phyloP scores from a whole-genome alignment of 2,329 filamentous ascomycete genomes.

The Ophiostoma ulmi region DNA sequence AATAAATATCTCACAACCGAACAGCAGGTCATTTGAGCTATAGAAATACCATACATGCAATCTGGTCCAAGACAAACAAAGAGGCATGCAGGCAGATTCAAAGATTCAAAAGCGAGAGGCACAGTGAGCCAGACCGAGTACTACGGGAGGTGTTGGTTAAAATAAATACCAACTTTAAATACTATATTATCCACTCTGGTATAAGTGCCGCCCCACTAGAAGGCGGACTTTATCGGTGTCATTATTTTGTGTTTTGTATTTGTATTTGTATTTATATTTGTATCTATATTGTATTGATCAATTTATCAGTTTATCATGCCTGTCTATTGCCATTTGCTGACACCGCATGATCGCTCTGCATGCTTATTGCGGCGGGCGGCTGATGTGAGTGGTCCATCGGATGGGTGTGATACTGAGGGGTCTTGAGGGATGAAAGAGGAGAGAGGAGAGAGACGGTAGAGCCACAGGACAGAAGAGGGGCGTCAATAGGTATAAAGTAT shows the following conservation, averaged over 20 bases:
- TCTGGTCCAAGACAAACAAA: not conserved
- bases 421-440: not conserved
- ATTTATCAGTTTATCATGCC: no score
- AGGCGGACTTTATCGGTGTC: no score
- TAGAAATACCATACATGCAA: not conserved
- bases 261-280: not conserved
- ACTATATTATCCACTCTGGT: not conserved
- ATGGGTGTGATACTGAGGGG: slow-evolving; percentile 8
- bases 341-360: not conserved
- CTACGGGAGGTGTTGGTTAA: not conserved
- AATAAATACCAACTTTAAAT: not conserved
- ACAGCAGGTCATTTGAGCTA: no score
- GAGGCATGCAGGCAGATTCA: not conserved
- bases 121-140: not conserved
- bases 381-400: not conserved
- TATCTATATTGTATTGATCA: no score
- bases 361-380: not conserved
- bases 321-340: no score
- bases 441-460: not conserved
- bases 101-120: not conserved
- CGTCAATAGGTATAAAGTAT: no score
- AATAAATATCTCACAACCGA: not conserved
- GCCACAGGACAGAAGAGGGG: no score
- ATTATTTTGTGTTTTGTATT: not conserved
- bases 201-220: not conserved